Conservation (phyloP, 2,329 filamentous ascomycete genomes). For the Aspergillus ruber region DNA sequence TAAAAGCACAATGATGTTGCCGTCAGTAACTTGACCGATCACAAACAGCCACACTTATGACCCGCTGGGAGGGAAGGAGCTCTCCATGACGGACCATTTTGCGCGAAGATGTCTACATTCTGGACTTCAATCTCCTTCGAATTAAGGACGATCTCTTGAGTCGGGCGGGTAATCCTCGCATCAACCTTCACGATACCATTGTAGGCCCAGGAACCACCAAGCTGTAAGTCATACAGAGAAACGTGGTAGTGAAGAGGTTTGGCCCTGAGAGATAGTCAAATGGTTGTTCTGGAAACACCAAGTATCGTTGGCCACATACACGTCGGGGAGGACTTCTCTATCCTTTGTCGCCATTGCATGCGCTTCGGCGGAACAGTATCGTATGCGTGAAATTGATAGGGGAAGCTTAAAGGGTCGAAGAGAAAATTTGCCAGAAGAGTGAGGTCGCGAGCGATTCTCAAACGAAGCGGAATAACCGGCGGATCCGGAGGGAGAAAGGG, state of each 20-base stretch:
- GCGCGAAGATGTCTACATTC: conserved; percentile 41
- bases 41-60: background rate
- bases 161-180: conserved; percentile 62
- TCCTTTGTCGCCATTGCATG: conserved; percentile 39
- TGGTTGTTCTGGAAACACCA: background rate
- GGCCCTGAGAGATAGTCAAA: conserved; percentile 44
- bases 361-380: conserved; percentile 37
- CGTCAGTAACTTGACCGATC: background rate
- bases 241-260: conserved; percentile 83
- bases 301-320: conserved; percentile 23
- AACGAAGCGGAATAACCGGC: conserved; percentile 13
- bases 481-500: conserved; percentile 12
- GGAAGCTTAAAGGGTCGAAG: conserved; percentile 9
- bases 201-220: conserved; percentile 68
- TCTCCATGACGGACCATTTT: conserved; percentile 25
- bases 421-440: conserved; percentile 9
- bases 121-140: conserved; percentile 74
- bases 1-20: background rate
- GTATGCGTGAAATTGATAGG: conserved; percentile 15
- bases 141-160: conserved; percentile 76
- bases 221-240: conserved; percentile 71
- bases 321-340: conserved; percentile 42
- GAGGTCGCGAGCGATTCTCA: conserved; percentile 7
- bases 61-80: background rate
- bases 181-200: conserved; percentile 79